phyloP scores from a whole-genome alignment of 1,139 yeast species.

The Tardiomyces blankii region DNA sequence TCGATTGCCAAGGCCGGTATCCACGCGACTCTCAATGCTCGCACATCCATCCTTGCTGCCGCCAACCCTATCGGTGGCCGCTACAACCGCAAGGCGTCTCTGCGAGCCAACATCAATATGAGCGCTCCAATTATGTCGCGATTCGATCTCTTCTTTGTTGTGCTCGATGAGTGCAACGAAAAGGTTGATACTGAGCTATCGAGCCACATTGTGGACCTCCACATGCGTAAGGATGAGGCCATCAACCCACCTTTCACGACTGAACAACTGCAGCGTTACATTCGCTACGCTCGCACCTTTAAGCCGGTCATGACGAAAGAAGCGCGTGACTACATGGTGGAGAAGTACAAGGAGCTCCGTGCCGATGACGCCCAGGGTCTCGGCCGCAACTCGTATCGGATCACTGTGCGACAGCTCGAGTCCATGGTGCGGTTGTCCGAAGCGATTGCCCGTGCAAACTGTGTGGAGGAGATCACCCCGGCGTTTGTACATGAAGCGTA shows the following conservation, averaged over 20 bases:
- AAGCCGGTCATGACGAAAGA: conserved; percentile 79
- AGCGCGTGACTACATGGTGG: conserved; percentile 69
- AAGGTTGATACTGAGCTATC: conserved; percentile 84
- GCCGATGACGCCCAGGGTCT: conserved; percentile 88
- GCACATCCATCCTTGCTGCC: conserved; percentile 93
- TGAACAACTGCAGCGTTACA: conserved; percentile 79
- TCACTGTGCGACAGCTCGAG: conserved; percentile 94
- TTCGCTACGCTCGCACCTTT: conserved; percentile 86
- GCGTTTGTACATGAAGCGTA: conserved; percentile 90
- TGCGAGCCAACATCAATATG: conserved; percentile 85
- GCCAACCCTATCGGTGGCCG: conserved; percentile 97
- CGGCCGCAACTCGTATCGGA: conserved; percentile 76
- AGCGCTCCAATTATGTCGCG: conserved; percentile 99
- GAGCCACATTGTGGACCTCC: conserved; percentile 83
- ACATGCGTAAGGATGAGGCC: conserved; percentile 85
- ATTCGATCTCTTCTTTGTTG: conserved; percentile 90
- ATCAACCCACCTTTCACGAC: conserved; percentile 84
- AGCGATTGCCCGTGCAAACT: conserved; percentile 95
- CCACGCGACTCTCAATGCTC: conserved; percentile 92
- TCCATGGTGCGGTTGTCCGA: conserved; percentile 85
- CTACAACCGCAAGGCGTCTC: conserved; percentile 75
- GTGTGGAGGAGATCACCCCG: conserved; percentile 82
- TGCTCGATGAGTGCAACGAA: conserved; percentile 91
- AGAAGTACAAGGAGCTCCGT: conserved; percentile 77
- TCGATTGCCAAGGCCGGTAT: conserved; percentile 98